Conservation (phyloP, 2,329 filamentous ascomycete species). For the Daldinia sp. region DNA sequence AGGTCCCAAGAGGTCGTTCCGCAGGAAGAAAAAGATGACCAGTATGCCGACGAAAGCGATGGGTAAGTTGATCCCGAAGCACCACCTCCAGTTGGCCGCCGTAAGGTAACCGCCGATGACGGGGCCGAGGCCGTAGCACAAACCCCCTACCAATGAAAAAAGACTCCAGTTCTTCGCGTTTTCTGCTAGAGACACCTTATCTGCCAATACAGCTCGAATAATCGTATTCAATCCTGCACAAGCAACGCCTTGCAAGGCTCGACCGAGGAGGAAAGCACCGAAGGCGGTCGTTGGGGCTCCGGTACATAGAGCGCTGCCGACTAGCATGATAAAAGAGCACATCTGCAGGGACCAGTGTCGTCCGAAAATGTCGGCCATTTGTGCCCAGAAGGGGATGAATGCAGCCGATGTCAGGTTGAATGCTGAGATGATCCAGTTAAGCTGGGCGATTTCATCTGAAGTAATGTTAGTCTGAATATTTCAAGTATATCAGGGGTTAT, state of each 20-base stretch:
- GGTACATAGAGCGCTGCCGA: constrained; percentile 73
- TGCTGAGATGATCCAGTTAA: constrained; percentile 77
- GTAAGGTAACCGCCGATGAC: constrained; percentile 71
- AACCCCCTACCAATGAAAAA: constrained; percentile 70
- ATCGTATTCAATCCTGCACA: constrained; percentile 72
- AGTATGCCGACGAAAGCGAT: constrained; percentile 64
- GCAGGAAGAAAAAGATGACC: constrained; percentile 67
- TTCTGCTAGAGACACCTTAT: constrained; percentile 71
- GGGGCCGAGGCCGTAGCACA: constrained; percentile 71
- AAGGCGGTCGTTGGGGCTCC: constrained; percentile 66
- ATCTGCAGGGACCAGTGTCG: constrained; percentile 69
- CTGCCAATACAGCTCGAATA: constrained; percentile 72
- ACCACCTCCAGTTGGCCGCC: constrained; percentile 72
- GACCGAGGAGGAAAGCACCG: constrained; percentile 70
- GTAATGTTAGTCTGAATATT: constrained; percentile 12
- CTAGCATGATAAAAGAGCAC: constrained; percentile 66
- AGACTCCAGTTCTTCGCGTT: constrained; percentile 72
- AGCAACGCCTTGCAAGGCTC: constrained; percentile 72
- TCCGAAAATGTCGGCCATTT: constrained; percentile 74
- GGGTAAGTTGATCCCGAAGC: constrained; percentile 73
- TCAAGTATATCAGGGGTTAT: neutral
- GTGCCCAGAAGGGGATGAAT: constrained; percentile 75
- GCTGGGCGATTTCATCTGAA: constrained; percentile 64
- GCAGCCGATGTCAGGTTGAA: constrained; percentile 76
- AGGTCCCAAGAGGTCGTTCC: constrained; percentile 68